These are phyloP conservation scores for Penicillium sp. DNA, from an alignment of 2,329 filamentous ascomycete genomes.

Conservation along the genomic window DNA sequence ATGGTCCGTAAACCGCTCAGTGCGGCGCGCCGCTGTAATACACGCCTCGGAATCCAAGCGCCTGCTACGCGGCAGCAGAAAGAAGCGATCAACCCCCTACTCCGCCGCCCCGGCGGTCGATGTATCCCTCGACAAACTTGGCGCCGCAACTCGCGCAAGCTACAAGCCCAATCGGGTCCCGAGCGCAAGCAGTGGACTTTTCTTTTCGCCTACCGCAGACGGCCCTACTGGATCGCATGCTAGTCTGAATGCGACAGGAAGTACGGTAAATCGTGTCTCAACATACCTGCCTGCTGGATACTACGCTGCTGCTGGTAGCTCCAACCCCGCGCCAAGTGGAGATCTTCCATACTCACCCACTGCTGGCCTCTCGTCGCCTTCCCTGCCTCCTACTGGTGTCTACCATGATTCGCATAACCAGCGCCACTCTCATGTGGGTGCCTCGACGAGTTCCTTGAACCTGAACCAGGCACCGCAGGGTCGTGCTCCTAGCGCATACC, in stretches of 20 bases:
- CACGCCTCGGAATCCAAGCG: conserved; percentile 72
- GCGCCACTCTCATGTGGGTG: conserved; percentile 30
- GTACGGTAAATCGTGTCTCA: conserved; percentile 62
- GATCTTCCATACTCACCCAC: conserved; percentile 49
- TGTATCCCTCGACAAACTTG: conserved; percentile 56
- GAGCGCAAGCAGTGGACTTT: conserved; percentile 70
- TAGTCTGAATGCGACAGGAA: conserved; percentile 34
- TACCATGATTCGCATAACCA: conserved; percentile 29
- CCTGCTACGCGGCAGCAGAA: conserved; percentile 50
- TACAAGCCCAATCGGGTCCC: conserved; percentile 34
- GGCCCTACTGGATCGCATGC: conserved; percentile 47
- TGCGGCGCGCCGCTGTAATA: conserved; percentile 77
- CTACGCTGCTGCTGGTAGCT: conserved; percentile 71
- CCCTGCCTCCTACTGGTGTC: conserved; percentile 47
- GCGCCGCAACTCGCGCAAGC: conserved; percentile 34
- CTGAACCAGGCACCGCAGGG: conserved; percentile 63
- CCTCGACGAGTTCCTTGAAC: conserved; percentile 60
- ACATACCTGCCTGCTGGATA: conserved; percentile 82
- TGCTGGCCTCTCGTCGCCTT: conserved; percentile 56
- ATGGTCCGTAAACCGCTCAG: conserved; percentile 87
- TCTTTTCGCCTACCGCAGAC: conserved; percentile 90
- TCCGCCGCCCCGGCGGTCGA: conserved; percentile 32
- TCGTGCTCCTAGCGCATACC: conserved; percentile 79
- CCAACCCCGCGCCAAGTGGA: conserved; percentile 46
- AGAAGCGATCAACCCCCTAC: conserved; percentile 35